These are phyloP conservation scores for Sporothrix euskadiensis DNA, from an alignment of 2,329 filamentous ascomycete genomes.

Conservation along the genomic window DNA sequence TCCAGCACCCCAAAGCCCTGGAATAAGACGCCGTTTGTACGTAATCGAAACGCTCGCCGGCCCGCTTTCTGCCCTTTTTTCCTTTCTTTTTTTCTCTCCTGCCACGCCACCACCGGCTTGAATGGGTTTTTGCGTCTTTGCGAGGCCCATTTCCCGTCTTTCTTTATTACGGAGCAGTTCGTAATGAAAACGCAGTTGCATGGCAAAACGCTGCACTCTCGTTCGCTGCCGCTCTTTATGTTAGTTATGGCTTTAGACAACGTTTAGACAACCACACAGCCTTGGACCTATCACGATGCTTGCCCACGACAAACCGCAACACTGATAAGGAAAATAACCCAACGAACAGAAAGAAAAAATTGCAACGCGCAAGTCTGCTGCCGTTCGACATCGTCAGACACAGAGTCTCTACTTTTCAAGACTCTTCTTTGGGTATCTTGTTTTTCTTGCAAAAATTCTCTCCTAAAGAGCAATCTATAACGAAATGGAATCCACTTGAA, in stretches of 20 bases:
- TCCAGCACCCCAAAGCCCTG: background rate
- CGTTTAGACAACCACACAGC: constrained; percentile 30
- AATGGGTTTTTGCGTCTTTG: background rate
- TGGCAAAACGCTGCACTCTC: constrained; percentile 18
- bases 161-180: constrained; percentile 4
- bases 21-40: constrained; percentile 22
- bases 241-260: constrained; percentile 33
- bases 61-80: constrained; percentile 19
- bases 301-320: constrained; percentile 20
- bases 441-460: background rate
- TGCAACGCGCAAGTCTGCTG: background rate
- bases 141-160: constrained; percentile 17
- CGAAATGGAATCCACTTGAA: constrained; percentile 30
- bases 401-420: background rate
- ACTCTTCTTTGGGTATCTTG: background rate
- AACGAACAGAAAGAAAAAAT: too few relatives aligned
- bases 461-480: constrained; percentile 31
- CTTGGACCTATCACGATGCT: constrained; percentile 32
- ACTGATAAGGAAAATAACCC: background rate
- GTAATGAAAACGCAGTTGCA: constrained; percentile 25
- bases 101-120: constrained; percentile 20
- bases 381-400: background rate
- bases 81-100: background rate
- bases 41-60: constrained; percentile 23
- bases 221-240: constrained; percentile 28